A percentile compares a stretch with the other conserved stretches of the same genome.
Conservation (phyloP, 768 basidiomycete species). For the Leccinum uliginosum region DNA sequence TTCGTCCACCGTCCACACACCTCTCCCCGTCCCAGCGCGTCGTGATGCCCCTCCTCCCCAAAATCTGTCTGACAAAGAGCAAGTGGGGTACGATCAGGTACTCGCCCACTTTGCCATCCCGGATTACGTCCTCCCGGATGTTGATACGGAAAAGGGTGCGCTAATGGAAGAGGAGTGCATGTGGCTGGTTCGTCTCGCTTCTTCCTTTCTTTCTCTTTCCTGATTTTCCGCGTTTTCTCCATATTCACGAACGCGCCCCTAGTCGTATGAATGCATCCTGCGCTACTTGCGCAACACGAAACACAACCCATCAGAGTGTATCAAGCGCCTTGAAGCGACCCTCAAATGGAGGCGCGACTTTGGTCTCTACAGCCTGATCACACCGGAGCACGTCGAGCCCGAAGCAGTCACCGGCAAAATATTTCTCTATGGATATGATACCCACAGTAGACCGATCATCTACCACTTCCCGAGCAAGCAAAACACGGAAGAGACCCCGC, state of each 20-base stretch:
- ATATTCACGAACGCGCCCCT: background rate
- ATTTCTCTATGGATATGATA: slow-evolving; percentile 76
- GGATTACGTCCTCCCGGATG: slow-evolving; percentile 49
- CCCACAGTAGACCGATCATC: slow-evolving; percentile 55
- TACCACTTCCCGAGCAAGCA: slow-evolving; percentile 71
- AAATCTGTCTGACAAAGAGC: slow-evolving; percentile 41
- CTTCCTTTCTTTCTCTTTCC: too few relatives aligned
- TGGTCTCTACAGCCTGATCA: slow-evolving; percentile 61
- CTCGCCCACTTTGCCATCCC: slow-evolving; percentile 51
- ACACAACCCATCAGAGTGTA: slow-evolving; percentile 55
- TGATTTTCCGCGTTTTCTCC: too few relatives aligned
- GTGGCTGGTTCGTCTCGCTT: slow-evolving; percentile 56
- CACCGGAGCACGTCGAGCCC: slow-evolving; percentile 62
- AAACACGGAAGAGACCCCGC: slow-evolving; percentile 65
- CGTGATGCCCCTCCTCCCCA: slow-evolving; percentile 30
- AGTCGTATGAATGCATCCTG: slow-evolving; percentile 67
- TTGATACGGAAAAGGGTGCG: slow-evolving; percentile 36
- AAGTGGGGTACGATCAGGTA: slow-evolving; percentile 48
- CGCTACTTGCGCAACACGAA: slow-evolving; percentile 77
- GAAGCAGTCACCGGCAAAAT: slow-evolving; percentile 83
- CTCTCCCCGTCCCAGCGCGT: slow-evolving; percentile 24
- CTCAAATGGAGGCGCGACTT: slow-evolving; percentile 78
- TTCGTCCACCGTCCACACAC: slow-evolving; percentile 8
- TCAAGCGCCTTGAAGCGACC: slow-evolving; percentile 66
- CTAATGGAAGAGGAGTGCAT: slow-evolving; percentile 68